These are phyloP conservation scores for Populus hybrid DNA, from an alignment of 441 rosid species.

Conservation along the genomic window DNA sequence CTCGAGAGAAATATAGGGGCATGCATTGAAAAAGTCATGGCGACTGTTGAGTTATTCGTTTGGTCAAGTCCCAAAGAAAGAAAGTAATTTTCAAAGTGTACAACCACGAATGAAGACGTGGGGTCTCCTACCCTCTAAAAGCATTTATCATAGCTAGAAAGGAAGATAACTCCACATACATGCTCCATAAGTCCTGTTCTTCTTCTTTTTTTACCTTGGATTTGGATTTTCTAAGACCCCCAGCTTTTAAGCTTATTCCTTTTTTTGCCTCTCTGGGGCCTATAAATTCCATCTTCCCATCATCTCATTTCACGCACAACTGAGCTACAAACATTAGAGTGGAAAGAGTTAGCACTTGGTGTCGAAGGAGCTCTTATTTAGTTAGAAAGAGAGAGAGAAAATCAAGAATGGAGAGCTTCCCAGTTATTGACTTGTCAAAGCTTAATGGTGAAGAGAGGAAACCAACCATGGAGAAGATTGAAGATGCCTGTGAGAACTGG, in stretches of 20 bases:
- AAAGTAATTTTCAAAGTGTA: no score
- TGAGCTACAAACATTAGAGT: no score
- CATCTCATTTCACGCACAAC: conserved; percentile 18
- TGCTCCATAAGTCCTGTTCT: conserved; percentile 19
- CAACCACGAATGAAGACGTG: no score
- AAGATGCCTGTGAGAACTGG: no score
- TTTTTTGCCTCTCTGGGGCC: conserved; percentile 22
- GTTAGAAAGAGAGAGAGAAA: neutral
- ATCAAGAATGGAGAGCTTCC: conserved; percentile 55
- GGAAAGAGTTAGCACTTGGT: no score
- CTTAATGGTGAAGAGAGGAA: no score
- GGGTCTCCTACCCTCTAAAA: neutral
- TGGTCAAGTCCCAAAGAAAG: no score
- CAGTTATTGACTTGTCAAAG: no score
- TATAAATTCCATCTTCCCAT: conserved; percentile 40
- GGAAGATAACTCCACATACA: neutral
- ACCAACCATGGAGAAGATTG: no score
- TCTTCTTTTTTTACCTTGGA: neutral
- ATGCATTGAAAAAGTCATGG: no score
- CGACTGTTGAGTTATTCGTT: neutral
- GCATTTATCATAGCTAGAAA: neutral
- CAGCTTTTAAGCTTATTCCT: neutral
- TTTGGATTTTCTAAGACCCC: neutral
- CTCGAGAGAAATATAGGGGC: neutral
- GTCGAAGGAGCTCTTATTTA: no score